phyloP scores from a whole-genome alignment of 2,329 filamentous ascomycete species.

The Grosmannia clavigera region DNA sequence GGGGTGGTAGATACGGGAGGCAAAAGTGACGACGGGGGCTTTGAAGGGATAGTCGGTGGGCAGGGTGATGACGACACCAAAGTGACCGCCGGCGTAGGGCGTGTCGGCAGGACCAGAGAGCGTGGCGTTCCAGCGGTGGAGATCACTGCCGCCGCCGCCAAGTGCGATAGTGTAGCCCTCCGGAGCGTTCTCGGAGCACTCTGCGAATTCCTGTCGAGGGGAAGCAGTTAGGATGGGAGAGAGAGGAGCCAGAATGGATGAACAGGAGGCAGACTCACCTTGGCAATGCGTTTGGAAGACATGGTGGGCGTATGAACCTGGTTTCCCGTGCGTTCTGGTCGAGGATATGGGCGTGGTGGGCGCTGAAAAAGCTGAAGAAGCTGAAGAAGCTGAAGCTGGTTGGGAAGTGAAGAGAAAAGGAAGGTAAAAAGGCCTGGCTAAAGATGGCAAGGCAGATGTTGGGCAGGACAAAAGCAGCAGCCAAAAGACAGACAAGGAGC shows the following conservation, averaged over 20 bases:
- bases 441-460: slow-evolving; percentile 6
- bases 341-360: neutral
- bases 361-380: neutral
- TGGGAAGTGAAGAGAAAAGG: neutral
- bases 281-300: slow-evolving; percentile 21
- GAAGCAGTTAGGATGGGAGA: neutral
- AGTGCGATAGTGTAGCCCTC: slow-evolving; percentile 34
- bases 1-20: slow-evolving; percentile 88
- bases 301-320: slow-evolving; percentile 19
- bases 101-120: slow-evolving; percentile 32
- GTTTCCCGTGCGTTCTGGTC: too few species aligned
- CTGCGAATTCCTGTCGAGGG: slow-evolving; percentile 35
- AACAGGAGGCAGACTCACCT: slow-evolving; percentile 3
- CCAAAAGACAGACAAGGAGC: neutral
- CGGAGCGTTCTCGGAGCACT: slow-evolving; percentile 35
- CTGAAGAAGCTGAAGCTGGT: neutral
- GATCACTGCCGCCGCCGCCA: slow-evolving; percentile 28
- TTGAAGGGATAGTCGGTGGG: slow-evolving; percentile 85
- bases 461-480: neutral
- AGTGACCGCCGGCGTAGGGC: slow-evolving; percentile 53
- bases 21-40: slow-evolving; percentile 65
- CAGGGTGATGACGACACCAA: slow-evolving; percentile 59
- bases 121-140: slow-evolving; percentile 40
- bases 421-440: neutral
- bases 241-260: too few species aligned